Evolutionary conservation across 2,329 filamentous ascomycete species (phyloP).

Genomic region (Tolypocladium tundrense): DNA sequence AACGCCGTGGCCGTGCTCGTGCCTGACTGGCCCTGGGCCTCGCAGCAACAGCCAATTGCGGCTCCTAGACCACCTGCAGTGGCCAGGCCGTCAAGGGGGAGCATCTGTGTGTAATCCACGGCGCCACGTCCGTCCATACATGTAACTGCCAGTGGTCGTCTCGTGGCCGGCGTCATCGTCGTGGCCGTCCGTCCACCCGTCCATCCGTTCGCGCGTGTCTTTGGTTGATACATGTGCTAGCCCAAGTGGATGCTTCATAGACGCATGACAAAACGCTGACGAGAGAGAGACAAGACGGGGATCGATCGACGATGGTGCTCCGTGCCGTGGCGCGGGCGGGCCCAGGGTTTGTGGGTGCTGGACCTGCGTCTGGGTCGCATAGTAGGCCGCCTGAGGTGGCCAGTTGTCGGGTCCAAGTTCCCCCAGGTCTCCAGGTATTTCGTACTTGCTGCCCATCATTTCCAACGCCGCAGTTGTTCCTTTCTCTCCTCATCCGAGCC

Average conservation of each 20-base stretch:
- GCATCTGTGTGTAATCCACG: not conserved
- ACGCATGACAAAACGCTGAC: not conserved
- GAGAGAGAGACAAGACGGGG: not conserved
- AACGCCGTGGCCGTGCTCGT: not conserved
- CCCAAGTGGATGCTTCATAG: not conserved
- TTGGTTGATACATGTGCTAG: not conserved
- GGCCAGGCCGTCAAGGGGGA: not conserved
- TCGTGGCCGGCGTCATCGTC: not conserved
- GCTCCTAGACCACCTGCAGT: not conserved
- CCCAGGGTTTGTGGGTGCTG: not conserved
- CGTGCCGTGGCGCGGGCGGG: not conserved
- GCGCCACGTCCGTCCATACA: not conserved
- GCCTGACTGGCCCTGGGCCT: conserved; percentile 1
- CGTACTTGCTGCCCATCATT: not conserved
- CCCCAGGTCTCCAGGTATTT: not conserved
- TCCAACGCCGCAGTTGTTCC: not conserved
- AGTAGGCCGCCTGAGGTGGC: not conserved
- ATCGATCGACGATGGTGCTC: not conserved
- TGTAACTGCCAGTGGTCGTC: not conserved
- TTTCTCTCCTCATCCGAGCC: not conserved
- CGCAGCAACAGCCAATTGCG: conserved; percentile 1
- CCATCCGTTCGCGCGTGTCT: not conserved
- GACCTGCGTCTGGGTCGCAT: conserved; percentile 5
- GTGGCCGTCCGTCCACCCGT: not conserved
- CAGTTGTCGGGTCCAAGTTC: not conserved